Evolutionary conservation across 164 flowering plant genomes (phyloP).

Genomic region (Liriodendron chinense): DNA sequence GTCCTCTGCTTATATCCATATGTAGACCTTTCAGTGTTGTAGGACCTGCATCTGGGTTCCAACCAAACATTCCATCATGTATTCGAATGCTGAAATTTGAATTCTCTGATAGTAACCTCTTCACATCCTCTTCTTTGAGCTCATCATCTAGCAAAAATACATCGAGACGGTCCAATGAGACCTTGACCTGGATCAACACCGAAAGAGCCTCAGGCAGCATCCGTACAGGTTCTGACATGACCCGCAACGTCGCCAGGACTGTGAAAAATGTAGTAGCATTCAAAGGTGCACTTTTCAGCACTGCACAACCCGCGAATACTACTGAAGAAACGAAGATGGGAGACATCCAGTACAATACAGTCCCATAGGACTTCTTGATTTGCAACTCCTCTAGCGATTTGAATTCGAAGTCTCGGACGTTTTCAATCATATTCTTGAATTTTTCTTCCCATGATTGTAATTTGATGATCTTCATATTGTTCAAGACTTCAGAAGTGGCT

Average conservation of each 20-base stretch:
- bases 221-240: slow-evolving; percentile 67
- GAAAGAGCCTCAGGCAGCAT: slow-evolving; percentile 72
- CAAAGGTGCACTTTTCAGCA: slow-evolving; percentile 48
- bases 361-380: slow-evolving; percentile 36
- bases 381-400: slow-evolving; percentile 58
- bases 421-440: slow-evolving; percentile 51
- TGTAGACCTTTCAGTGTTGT: slow-evolving; percentile 41
- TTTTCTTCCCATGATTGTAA: slow-evolving; percentile 90
- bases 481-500: slow-evolving; percentile 72
- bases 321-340: slow-evolving; percentile 71
- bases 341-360: slow-evolving; percentile 70
- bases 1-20: slow-evolving; percentile 43
- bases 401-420: slow-evolving; percentile 52
- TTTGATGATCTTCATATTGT: slow-evolving; percentile 84
- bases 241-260: slow-evolving; percentile 58
- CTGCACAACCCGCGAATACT: slow-evolving; percentile 54
- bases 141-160: slow-evolving; percentile 62
- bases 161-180: slow-evolving; percentile 66
- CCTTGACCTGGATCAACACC: slow-evolving; percentile 63
- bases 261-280: slow-evolving; percentile 77
- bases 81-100: slow-evolving; percentile 28
- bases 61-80: slow-evolving; percentile 51
- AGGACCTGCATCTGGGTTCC: slow-evolving; percentile 47
- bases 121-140: slow-evolving; percentile 33
- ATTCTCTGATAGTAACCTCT: neutral